phyloP scores from a whole-genome alignment of 2,329 filamentous ascomycete species.

The Ophiostoma himal-ulmi region DNA sequence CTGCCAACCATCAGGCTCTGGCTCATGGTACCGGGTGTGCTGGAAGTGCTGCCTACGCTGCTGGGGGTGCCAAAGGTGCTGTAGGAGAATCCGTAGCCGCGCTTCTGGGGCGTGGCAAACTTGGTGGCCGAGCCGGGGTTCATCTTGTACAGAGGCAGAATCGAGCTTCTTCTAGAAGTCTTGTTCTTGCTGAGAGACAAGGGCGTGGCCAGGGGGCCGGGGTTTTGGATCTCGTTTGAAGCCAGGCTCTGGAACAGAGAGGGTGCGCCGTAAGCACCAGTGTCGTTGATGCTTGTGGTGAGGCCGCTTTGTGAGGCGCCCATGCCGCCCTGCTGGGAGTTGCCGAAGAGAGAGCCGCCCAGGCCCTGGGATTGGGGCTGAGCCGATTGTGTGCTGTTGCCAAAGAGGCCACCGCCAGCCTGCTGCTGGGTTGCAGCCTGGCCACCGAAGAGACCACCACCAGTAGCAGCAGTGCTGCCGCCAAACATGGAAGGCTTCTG shows the following conservation, averaged over 20 bases:
- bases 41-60: slow-evolving; percentile 61
- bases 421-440: slow-evolving; percentile 38
- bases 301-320: slow-evolving; percentile 59
- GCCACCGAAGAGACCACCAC: slow-evolving; percentile 51
- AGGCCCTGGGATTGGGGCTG: slow-evolving; percentile 41
- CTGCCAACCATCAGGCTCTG: slow-evolving; percentile 63
- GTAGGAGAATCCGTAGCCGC: slow-evolving; percentile 87
- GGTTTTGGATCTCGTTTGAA: slow-evolving; percentile 58
- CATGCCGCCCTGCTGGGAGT: slow-evolving; percentile 39
- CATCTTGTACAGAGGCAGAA: slow-evolving; percentile 80
- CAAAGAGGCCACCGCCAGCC: slow-evolving; percentile 42
- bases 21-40: slow-evolving; percentile 55
- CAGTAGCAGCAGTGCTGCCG: slow-evolving; percentile 38
- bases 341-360: slow-evolving; percentile 56
- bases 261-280: slow-evolving; percentile 84
- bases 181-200: slow-evolving; percentile 68
- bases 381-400: slow-evolving; percentile 42
- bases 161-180: slow-evolving; percentile 64
- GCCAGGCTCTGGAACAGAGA: slow-evolving; percentile 75
- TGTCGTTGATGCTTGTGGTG: slow-evolving; percentile 72
- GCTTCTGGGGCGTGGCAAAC: slow-evolving; percentile 76
- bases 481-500: slow-evolving; percentile 54
- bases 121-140: slow-evolving; percentile 75
- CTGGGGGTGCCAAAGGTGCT: slow-evolving; percentile 82
- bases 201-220: slow-evolving; percentile 87